A percentile compares a stretch with the other conserved stretches of the same genome.
These are phyloP conservation scores for Pestalotiopsis fici DNA, from an alignment of 2,329 filamentous ascomycete species.

Conservation along the genomic window DNA sequence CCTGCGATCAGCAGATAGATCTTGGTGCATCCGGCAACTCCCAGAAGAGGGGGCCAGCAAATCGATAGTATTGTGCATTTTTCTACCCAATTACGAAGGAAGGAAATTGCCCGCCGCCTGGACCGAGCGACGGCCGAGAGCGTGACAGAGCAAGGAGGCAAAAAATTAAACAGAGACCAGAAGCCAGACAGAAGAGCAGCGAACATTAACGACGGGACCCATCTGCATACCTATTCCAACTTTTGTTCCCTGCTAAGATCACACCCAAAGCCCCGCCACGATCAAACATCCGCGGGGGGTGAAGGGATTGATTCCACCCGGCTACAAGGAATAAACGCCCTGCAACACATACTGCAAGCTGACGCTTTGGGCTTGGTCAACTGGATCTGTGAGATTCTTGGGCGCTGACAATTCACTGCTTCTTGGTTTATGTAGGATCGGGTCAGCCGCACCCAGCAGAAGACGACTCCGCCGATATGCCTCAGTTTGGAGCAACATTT, in stretches of 20 bases:
- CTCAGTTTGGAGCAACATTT: conserved; percentile 57
- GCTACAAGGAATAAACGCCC: conserved; percentile 1
- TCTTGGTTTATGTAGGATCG: conserved; percentile 30
- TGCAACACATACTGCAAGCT: conserved; percentile 1
- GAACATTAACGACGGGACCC: not conserved
- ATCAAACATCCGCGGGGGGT: conserved; percentile 3
- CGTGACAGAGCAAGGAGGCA: not conserved
- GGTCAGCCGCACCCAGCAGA: conserved; percentile 25
- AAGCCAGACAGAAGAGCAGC: not conserved
- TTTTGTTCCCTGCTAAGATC: conserved; percentile 1
- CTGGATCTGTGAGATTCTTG: conserved; percentile 7
- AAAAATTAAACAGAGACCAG: not conserved
- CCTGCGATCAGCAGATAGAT: not conserved
- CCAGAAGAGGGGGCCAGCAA: not conserved
- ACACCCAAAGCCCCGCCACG: conserved; percentile 5
- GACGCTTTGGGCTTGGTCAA: conserved; percentile 5
- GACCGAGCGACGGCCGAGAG: not conserved
- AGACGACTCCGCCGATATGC: conserved; percentile 40
- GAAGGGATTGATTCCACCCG: conserved; percentile 2
- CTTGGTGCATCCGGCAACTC: not conserved
- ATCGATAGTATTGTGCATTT: not conserved
- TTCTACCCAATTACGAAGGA: not conserved
- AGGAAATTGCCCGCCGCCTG: not conserved
- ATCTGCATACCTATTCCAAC: not conserved
- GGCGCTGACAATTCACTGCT: conserved; percentile 12